phyloP scores from a whole-genome alignment of 2,329 filamentous ascomycete genomes.

The Cryoendolithus antarcticus region DNA sequence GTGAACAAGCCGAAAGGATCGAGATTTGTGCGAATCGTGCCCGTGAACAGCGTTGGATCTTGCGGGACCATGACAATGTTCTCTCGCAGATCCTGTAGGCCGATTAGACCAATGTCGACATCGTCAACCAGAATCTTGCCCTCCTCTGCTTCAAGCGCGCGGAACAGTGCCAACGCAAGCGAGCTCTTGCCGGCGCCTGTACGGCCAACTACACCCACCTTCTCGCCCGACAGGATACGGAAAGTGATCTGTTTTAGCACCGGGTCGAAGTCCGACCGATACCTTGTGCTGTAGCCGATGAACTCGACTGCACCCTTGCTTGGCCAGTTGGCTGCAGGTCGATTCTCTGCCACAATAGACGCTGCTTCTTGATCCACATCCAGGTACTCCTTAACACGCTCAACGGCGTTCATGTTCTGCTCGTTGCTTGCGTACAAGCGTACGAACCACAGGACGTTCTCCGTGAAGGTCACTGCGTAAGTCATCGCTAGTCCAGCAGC shows the following conservation, averaged over 20 bases:
- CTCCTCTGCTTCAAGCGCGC: slow-evolving; percentile 78
- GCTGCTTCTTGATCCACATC: slow-evolving; percentile 89
- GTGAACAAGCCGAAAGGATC: slow-evolving; percentile 85
- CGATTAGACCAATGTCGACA: slow-evolving; percentile 77
- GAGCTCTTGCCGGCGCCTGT: slow-evolving; percentile 97
- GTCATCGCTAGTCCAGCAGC: slow-evolving; percentile 87
- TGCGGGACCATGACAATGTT: slow-evolving; percentile 96
- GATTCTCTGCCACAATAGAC: slow-evolving; percentile 62
- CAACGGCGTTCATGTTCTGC: slow-evolving; percentile 99
- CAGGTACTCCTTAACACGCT: slow-evolving; percentile 93
- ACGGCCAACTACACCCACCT: slow-evolving; percentile 89
- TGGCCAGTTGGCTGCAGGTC: slow-evolving; percentile 74
- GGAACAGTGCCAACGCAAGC: slow-evolving; percentile 82
- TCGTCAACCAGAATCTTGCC: slow-evolving; percentile 85
- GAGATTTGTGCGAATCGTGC: slow-evolving; percentile 81
- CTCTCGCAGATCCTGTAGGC: slow-evolving; percentile 83
- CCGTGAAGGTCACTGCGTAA: slow-evolving; percentile 92
- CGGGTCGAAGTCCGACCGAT: slow-evolving; percentile 73
- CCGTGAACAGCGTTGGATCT: slow-evolving; percentile 87
- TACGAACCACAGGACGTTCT: slow-evolving; percentile 94
- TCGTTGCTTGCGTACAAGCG: slow-evolving; percentile 89
- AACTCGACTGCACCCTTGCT: slow-evolving; percentile 78
- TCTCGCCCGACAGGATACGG: slow-evolving; percentile 73
- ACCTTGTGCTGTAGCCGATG: slow-evolving; percentile 75
- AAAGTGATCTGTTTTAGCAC: slow-evolving; percentile 77